Evolutionary conservation across 257 asterid species (phyloP).

Genomic region (Jacaranda copaia): DNA sequence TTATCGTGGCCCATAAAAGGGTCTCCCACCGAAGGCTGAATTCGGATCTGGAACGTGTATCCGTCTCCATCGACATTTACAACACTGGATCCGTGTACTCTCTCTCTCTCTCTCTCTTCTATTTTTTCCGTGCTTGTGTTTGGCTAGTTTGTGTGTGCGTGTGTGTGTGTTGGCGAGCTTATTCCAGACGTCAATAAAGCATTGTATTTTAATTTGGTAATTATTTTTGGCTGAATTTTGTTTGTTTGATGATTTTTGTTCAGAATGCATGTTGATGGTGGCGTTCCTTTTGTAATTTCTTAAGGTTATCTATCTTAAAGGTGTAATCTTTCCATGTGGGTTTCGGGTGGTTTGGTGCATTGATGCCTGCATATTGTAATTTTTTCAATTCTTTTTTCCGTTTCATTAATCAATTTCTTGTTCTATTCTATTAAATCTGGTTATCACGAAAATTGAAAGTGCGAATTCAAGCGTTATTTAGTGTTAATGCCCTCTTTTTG

Average conservation of each 20-base stretch:
- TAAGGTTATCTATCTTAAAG: background rate
- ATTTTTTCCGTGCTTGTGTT: background rate
- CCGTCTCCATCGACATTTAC: constrained; percentile 61
- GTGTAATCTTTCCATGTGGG: background rate
- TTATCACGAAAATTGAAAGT: background rate
- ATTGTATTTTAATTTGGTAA: background rate
- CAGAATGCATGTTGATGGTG: constrained; percentile 16
- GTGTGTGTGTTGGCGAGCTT: background rate
- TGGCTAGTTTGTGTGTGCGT: background rate
- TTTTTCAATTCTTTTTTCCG: background rate
- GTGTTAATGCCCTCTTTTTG: background rate
- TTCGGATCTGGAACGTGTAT: constrained; percentile 52
- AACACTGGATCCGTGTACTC: constrained; percentile 61
- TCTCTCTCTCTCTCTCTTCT: constrained; percentile 19
- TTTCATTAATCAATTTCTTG: background rate
- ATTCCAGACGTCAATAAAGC: background rate
- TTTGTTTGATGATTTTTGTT: constrained; percentile 1
- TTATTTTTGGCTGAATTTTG: constrained; percentile 10
- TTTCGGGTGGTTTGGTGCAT: background rate
- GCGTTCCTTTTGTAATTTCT: background rate
- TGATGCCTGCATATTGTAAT: background rate
- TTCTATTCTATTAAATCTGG: background rate
- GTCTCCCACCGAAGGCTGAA: constrained; percentile 48
- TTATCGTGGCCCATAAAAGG: constrained; percentile 63
- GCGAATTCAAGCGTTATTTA: background rate